These are phyloP conservation scores for Flaveria linearis DNA, from an alignment of 129 eudicot species.

Conservation along the genomic window DNA sequence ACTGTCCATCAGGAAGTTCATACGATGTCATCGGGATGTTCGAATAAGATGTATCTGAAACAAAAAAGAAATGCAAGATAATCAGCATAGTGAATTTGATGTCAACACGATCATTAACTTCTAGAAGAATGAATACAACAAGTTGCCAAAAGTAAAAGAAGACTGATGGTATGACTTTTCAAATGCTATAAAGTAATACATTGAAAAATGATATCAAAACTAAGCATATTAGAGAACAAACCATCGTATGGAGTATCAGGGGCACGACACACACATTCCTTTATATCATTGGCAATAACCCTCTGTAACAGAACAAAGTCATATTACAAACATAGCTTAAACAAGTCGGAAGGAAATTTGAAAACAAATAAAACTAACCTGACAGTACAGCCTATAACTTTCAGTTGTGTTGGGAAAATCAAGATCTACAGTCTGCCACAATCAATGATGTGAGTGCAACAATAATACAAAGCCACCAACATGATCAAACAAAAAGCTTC, in stretches of 20 bases:
- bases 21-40: constrained; percentile 97
- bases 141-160: background rate
- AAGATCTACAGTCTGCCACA: constrained; percentile 68
- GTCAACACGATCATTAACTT: background rate
- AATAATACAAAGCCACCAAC: background rate
- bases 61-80: constrained; percentile 17
- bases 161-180: background rate
- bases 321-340: constrained; percentile 4
- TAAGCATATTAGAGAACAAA: constrained; percentile 35
- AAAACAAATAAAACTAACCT: constrained; percentile 51
- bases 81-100: constrained; percentile 19
- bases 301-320: constrained; percentile 52
- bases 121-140: background rate
- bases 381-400: constrained; percentile 86
- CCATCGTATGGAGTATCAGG: constrained; percentile 99
- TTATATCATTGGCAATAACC: constrained; percentile 86
- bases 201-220: background rate
- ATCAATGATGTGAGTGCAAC: constrained; percentile 16
- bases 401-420: constrained; percentile 92
- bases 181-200: background rate
- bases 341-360: background rate
- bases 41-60: constrained; percentile 77
- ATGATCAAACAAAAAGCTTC: background rate
- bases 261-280: constrained; percentile 99
- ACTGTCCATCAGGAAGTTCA: constrained; percentile 99